A percentile compares a stretch with the other conserved stretches of the same genome.
phyloP scores from a whole-genome alignment of 805 yeast genomes.

The Candida tallmaniae region DNA sequence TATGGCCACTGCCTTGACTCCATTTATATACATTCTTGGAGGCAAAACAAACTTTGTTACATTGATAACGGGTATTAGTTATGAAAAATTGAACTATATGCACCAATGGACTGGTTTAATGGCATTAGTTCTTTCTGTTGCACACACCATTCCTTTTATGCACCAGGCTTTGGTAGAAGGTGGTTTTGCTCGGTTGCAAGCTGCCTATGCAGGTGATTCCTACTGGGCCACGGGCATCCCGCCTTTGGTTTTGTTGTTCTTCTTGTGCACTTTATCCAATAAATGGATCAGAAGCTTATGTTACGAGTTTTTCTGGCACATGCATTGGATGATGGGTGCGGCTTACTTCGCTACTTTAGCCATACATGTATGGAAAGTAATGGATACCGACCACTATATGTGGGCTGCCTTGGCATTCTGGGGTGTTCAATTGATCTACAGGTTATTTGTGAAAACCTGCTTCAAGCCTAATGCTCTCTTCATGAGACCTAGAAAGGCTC shows the following conservation, averaged over 20 bases:
- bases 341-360: conserved; percentile 45
- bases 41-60: conserved; percentile 52
- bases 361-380: conserved; percentile 36
- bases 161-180: conserved; percentile 45
- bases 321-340: conserved; percentile 51
- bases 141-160: conserved; percentile 50
- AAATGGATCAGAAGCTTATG: conserved; percentile 32
- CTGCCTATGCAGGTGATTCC: conserved; percentile 15
- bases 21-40: conserved; percentile 45
- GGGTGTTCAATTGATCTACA: conserved; percentile 44
- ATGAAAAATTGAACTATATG: conserved; percentile 49
- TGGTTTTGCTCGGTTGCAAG: conserved; percentile 27
- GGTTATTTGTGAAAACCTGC: conserved; percentile 42
- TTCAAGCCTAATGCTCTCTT: conserved; percentile 40
- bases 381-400: conserved; percentile 40
- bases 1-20: conserved; percentile 46
- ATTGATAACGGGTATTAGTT: conserved; percentile 47
- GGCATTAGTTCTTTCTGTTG: conserved; percentile 39
- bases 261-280: conserved; percentile 42
- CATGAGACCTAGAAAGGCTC: conserved; percentile 35
- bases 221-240: conserved; percentile 41
- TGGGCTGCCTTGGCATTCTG: conserved; percentile 51
- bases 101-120: conserved; percentile 47
- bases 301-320: conserved; percentile 48
- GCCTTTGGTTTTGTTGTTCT: conserved; percentile 41